A percentile compares a stretch with the other conserved stretches of the same genome.
phyloP scores from a whole-genome alignment of 345 rosid species.

The Syzygium oleosum region DNA sequence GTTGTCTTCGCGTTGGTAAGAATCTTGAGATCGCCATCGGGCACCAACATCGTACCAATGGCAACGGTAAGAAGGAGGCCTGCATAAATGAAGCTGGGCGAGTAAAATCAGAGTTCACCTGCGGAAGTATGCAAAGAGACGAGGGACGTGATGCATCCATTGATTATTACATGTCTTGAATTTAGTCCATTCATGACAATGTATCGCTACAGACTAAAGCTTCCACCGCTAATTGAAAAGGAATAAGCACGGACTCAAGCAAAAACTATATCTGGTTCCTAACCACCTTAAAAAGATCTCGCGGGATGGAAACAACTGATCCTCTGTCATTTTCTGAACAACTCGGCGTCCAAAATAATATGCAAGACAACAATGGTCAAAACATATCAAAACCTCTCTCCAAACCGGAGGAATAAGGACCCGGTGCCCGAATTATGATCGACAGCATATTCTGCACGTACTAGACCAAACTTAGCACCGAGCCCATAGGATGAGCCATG shows the following conservation, averaged over 20 bases:
- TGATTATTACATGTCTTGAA: background rate
- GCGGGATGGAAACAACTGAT: background rate
- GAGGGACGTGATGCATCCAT: background rate
- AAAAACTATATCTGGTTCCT: background rate
- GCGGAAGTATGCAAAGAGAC: background rate
- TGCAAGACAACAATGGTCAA: background rate
- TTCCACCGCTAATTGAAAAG: background rate
- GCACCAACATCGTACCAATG: background rate
- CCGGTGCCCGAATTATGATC: conserved; percentile 91
- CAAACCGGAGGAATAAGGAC: conserved; percentile 87
- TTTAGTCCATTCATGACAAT: background rate
- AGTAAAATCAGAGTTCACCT: background rate
- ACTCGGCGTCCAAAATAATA: background rate
- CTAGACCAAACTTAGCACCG: conserved; percentile 83
- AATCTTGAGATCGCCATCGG: background rate
- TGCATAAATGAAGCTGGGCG: background rate
- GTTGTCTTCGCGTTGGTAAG: background rate
- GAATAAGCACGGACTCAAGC: background rate
- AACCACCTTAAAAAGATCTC: background rate
- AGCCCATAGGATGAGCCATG: conserved; percentile 89
- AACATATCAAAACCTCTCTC: conserved; percentile 65
- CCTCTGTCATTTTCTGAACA: background rate
- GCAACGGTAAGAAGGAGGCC: background rate
- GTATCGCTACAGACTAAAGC: background rate
- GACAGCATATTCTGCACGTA: conserved; percentile 90